Evolutionary conservation across 345 rosid species (phyloP), one percentile per base, ranked within the genome.

Genomic region (Gossypium raimondii): DNA sequence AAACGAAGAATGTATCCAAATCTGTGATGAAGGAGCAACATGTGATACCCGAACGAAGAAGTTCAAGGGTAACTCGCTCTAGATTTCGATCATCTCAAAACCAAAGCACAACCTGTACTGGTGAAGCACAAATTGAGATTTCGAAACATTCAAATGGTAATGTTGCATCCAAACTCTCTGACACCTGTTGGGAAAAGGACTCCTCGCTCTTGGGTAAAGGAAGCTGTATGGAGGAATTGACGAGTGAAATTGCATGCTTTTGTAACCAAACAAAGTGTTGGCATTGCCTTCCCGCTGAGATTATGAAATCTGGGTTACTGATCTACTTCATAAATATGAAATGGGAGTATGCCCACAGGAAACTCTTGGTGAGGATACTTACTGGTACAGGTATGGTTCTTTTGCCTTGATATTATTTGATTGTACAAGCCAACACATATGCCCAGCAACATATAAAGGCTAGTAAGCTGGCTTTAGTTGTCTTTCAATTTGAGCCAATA

Each of bases 1-100:
- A 73, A 78, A 64, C 85, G 47, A 86, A 80, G 75, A 81, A 53
- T 69, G 72, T 78, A 38, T 69, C 70, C 62, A 82, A 78, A 79
- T 69, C 87, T 60, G 62, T 76, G 58, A 25, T 76, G 61, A 82
- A 85, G 78, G 90, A 83, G 77, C 85, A 87, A 44, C 22, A 53
- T 74, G 75, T 81, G 73, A 78, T 75, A 74, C 43, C 79, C 64
- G 90, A 80, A 76, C 79, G 17, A 63, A 81, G 67, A 63, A 81
- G 65, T 75, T 80, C 79, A 58, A 92, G 97, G 78, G 18, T 88
- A 78, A 94, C 97, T 72, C 90, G 97, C 56, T 92, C 97, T n/a
- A 89, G 81, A 85, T 80, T 73, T 67, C 86, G 86, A 70, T 87
- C 87, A 77, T 83, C 81, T 59, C 87, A 85, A 76, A 86, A 78